Evolutionary conservation across 768 basidiomycete species (phyloP).

Genomic region (Agaricus sinodeliciosus): DNA sequence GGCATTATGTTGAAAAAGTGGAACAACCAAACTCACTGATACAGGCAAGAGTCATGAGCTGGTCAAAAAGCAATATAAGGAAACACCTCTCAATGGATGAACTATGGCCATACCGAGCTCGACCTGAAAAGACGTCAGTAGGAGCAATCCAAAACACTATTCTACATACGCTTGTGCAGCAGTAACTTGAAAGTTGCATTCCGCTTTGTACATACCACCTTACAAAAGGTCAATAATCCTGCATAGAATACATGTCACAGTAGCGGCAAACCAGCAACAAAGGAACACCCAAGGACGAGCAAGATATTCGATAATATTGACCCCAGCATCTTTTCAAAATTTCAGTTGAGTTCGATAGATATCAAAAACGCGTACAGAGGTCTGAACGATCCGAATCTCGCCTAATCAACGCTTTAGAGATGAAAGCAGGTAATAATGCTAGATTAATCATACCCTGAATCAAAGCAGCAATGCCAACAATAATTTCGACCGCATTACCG

Average conservation of each 20-base stretch:
- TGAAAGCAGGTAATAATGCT: background rate
- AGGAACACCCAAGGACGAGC: slow-evolving; percentile 86
- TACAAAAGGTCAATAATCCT: background rate
- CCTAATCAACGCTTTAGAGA: slow-evolving; percentile 31
- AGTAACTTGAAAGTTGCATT: slow-evolving; percentile 74
- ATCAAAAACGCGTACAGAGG: slow-evolving; percentile 48
- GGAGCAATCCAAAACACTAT: background rate
- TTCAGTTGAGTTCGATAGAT: background rate
- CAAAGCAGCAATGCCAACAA: slow-evolving; percentile 83
- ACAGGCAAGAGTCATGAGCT: slow-evolving; percentile 83
- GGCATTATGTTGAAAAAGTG: background rate
- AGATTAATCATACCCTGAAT: slow-evolving; percentile 47
- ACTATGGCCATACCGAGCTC: slow-evolving; percentile 32
- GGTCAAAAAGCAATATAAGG: background rate
- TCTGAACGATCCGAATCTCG: slow-evolving; percentile 86
- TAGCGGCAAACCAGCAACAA: slow-evolving; percentile 59
- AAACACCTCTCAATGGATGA: background rate
- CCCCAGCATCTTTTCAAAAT: slow-evolving; percentile 62
- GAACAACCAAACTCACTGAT: slow-evolving; percentile 50
- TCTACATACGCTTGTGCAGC: slow-evolving; percentile 78
- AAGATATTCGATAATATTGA: slow-evolving; percentile 89
- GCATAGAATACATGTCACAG: background rate
- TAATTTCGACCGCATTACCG: slow-evolving; percentile 83
- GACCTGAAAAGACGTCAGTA: slow-evolving; percentile 25
- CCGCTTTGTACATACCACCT: slow-evolving; percentile 61